These are phyloP conservation scores for Cryptococcus sp. DNA, from an alignment of 1,284 basidiomycete genomes.

Conservation along the genomic window DNA sequence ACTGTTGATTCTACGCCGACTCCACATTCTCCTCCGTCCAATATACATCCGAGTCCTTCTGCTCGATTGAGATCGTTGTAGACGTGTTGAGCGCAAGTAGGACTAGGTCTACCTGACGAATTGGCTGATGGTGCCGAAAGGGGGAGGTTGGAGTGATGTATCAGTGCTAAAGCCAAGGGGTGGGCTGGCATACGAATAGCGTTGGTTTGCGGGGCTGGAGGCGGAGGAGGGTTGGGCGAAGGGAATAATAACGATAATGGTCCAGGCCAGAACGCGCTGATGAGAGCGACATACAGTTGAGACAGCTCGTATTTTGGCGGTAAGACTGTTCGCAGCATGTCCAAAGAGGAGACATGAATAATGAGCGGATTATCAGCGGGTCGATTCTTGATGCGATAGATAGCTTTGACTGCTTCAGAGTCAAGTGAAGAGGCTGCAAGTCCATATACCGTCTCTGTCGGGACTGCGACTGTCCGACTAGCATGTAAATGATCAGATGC, in stretches of 20 bases:
- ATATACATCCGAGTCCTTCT: conserved; percentile 69
- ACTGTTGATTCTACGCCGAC: conserved; percentile 97
- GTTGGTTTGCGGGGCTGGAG: conserved; percentile 63
- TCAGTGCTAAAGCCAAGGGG: conserved; percentile 86
- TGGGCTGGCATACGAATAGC: conserved; percentile 94
- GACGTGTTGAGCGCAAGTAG: conserved; percentile 89
- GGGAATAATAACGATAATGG: conserved; percentile 92
- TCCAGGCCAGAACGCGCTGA: conserved; percentile 91
- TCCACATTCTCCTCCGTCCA: conserved; percentile 89
- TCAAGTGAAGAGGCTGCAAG: conserved; percentile 81
- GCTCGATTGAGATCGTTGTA: conserved; percentile 66
- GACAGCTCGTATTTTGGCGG: conserved; percentile 65
- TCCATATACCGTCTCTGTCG: conserved; percentile 98
- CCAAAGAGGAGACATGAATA: conserved; percentile 84
- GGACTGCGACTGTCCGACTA: conserved; percentile 71
- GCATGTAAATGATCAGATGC: conserved; percentile 44
- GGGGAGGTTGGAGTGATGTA: conserved; percentile 71
- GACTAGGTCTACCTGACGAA: conserved; percentile 88
- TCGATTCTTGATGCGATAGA: conserved; percentile 88
- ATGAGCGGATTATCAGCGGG: conserved; percentile 97
- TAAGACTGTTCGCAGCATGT: conserved; percentile 76
- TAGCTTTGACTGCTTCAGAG: conserved; percentile 65
- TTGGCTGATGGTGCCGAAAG: conserved; percentile 96
- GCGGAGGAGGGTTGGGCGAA: conserved; percentile 54
- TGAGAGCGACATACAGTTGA: conserved; percentile 67